Percentiles rank a stretch among this genome's conserved stretches.
Conservation (phyloP, 2,329 filamentous ascomycete species). For the Coniochaeta sp. region DNA sequence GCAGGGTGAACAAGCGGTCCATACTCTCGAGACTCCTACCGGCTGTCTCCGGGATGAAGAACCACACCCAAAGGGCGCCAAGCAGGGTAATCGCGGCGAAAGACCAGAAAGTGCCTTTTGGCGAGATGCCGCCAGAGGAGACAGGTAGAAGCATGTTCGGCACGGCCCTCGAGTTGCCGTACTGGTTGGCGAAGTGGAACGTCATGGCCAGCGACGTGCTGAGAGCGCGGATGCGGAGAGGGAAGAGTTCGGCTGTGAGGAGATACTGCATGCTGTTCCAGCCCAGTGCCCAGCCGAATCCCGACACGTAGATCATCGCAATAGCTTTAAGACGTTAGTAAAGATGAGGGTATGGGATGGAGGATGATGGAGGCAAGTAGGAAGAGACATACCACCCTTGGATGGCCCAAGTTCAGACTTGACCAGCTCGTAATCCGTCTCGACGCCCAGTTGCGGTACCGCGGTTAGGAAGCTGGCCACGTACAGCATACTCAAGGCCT, state of each 20-base stretch:
- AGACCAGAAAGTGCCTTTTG: slow-evolving; percentile 70
- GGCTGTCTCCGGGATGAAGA: slow-evolving; percentile 66
- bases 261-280: slow-evolving; percentile 78
- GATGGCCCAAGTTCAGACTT: slow-evolving; percentile 46
- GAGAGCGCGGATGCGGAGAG: slow-evolving; percentile 64
- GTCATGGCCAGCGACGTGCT: slow-evolving; percentile 69
- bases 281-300: slow-evolving; percentile 62
- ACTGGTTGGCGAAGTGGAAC: slow-evolving; percentile 73
- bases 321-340: too few species aligned
- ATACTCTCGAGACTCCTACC: slow-evolving; percentile 62
- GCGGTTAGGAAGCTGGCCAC: slow-evolving; percentile 54
- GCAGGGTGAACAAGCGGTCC: slow-evolving; percentile 64
- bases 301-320: slow-evolving; percentile 66
- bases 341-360: too few species aligned
- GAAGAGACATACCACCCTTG: slow-evolving; percentile 57
- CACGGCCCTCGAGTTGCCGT: slow-evolving; percentile 68
- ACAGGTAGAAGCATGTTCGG: slow-evolving; percentile 62
- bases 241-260: slow-evolving; percentile 71
- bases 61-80: slow-evolving; percentile 63
- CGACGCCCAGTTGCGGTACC: slow-evolving; percentile 51
- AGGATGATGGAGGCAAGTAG: too few species aligned
- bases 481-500: slow-evolving; percentile 56
- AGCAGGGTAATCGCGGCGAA: slow-evolving; percentile 62
- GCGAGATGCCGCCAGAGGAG: slow-evolving; percentile 38
- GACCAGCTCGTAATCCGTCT: slow-evolving; percentile 40